Evolutionary conservation across 2,329 filamentous ascomycete species (phyloP).

Genomic region (Blumeria graminis): DNA sequence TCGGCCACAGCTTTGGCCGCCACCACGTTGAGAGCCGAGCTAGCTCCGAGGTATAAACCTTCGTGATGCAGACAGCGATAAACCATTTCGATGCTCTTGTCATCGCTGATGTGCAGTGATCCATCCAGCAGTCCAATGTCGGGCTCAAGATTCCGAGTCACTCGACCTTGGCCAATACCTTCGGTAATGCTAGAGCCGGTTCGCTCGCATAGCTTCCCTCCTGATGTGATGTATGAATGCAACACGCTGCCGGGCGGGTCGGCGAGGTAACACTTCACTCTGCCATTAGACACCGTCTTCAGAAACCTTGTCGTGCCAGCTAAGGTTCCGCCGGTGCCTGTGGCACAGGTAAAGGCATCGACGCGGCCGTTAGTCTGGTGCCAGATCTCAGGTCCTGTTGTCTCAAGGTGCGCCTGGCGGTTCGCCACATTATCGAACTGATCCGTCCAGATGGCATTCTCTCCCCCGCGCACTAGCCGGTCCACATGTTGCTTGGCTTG

Average conservation of each 20-base stretch:
- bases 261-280: slow-evolving; percentile 70
- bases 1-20: slow-evolving; percentile 85
- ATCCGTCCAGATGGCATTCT: slow-evolving; percentile 93
- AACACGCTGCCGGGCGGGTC: slow-evolving; percentile 87
- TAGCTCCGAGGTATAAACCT: slow-evolving; percentile 82
- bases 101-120: slow-evolving; percentile 63
- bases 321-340: slow-evolving; percentile 76
- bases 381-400: slow-evolving; percentile 95
- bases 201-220: slow-evolving; percentile 62
- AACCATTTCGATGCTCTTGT: slow-evolving; percentile 93
- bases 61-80: slow-evolving; percentile 92
- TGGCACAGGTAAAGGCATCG: slow-evolving; percentile 88
- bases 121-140: slow-evolving; percentile 72
- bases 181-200: slow-evolving; percentile 80
- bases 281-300: slow-evolving; percentile 56
- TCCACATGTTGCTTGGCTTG: slow-evolving; percentile 84
- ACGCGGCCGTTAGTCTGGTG: slow-evolving; percentile 63
- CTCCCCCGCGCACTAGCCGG: slow-evolving; percentile 22
- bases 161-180: slow-evolving; percentile 84
- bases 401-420: slow-evolving; percentile 81
- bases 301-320: slow-evolving; percentile 74
- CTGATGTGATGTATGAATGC: slow-evolving; percentile 72
- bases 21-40: slow-evolving; percentile 81
- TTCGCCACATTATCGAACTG: slow-evolving; percentile 97
- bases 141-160: slow-evolving; percentile 81